A percentile compares a stretch with the other conserved stretches of the same genome.
Evolutionary conservation across 2,329 filamentous ascomycete species (phyloP).

Genomic region (Grosmannia penicillata): DNA sequence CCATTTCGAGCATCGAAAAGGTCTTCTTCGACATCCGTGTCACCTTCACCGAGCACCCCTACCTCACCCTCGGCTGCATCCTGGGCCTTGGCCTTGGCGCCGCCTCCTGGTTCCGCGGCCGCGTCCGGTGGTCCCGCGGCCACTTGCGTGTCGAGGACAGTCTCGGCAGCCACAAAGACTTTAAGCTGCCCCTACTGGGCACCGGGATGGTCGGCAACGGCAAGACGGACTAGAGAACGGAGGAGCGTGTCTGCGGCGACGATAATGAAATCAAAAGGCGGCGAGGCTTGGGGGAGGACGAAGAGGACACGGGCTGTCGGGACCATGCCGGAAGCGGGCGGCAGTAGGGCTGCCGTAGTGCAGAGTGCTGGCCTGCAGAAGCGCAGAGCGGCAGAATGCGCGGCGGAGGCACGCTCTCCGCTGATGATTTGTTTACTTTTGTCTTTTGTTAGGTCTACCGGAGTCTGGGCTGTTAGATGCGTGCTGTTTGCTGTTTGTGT

Average conservation of each 20-base stretch:
- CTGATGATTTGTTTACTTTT: no score
- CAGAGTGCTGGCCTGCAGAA: no score
- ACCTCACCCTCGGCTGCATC: conserved; percentile 40
- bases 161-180: conserved; percentile 29
- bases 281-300: no score
- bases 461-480: no score
- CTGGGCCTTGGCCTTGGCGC: conserved; percentile 38
- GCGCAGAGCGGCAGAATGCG: no score
- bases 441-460: no score
- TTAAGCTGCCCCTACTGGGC: conserved; percentile 50
- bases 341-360: no score
- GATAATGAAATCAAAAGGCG: no score
- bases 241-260: background rate
- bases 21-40: conserved; percentile 52
- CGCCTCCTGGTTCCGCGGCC: conserved; percentile 38
- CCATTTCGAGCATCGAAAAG: conserved; percentile 57
- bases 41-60: conserved; percentile 44
- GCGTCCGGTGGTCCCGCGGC: conserved; percentile 38
- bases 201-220: conserved; percentile 25
- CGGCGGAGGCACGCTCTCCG: no score
- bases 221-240: conserved; percentile 41
- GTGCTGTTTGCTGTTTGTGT: no score
- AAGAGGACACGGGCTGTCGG: no score
- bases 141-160: conserved; percentile 49
- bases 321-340: no score